Evolutionary conservation across 495 filamentous ascomycete genomes (phyloP).

Genomic region (Penicillium roqueforti): DNA sequence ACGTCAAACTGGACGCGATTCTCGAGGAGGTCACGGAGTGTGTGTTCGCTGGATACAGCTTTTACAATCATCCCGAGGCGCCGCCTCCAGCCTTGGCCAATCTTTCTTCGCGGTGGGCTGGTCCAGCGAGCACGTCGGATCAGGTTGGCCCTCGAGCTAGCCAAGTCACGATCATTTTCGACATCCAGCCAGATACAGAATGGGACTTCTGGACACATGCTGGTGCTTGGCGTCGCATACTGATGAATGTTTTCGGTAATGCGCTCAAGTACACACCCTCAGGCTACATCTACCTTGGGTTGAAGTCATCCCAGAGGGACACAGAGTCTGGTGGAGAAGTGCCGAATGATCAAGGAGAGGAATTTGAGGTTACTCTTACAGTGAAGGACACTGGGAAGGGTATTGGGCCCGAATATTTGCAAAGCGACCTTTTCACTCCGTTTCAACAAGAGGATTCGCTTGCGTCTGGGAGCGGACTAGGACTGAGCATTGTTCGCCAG

Average conservation of each 20-base stretch:
- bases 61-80: conserved; percentile 21
- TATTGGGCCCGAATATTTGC: conserved; percentile 52
- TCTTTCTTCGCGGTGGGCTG: no score
- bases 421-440: conserved; percentile 59
- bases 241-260: conserved; percentile 48
- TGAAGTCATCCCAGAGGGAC: no score
- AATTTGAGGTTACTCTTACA: no score
- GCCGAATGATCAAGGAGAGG: no score
- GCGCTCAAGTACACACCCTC: conserved; percentile 40
- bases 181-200: conserved; percentile 51
- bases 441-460: conserved; percentile 67
- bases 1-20: conserved; percentile 45
- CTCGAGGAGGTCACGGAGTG: conserved; percentile 58
- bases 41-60: conserved; percentile 50
- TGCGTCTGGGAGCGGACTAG: conserved; percentile 63
- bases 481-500: conserved; percentile 44
- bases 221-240: conserved; percentile 52
- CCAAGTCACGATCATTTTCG: conserved; percentile 49
- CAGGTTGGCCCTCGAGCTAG: neutral
- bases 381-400: conserved; percentile 65
- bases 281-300: no score
- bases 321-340: no score
- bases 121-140: neutral
- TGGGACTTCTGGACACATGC: conserved; percentile 57
- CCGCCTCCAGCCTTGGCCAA: no score